Conservation (phyloP, 345 rosid genomes). For the Lumnitzera racemosa region DNA sequence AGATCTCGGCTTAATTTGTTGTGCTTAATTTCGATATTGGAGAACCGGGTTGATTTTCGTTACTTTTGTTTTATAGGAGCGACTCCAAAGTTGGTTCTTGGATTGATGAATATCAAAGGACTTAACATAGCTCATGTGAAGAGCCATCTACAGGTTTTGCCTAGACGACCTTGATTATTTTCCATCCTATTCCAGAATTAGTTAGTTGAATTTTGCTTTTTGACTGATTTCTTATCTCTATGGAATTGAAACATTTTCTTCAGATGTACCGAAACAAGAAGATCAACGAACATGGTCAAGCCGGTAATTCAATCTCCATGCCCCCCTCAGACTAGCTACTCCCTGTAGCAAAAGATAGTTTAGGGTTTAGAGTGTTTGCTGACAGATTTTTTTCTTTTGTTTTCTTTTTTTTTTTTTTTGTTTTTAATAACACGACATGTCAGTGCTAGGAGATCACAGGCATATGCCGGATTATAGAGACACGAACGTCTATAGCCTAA, state of each 20-base stretch:
- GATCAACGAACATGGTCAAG: slow-evolving; percentile 58
- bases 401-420: too few relatives aligned
- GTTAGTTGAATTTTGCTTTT: not conserved
- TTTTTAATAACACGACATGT: slow-evolving; percentile 1
- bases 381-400: slow-evolving; percentile 2
- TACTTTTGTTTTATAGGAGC: slow-evolving; percentile 37
- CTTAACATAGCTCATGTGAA: slow-evolving; percentile 88
- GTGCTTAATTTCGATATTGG: too few relatives aligned
- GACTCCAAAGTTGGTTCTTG: slow-evolving; percentile 81
- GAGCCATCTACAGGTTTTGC: slow-evolving; percentile 76
- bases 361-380: slow-evolving; percentile 16
- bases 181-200: not conserved
- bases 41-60: not conserved
- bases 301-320: slow-evolving; percentile 17
- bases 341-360: not conserved
- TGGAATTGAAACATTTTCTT: not conserved
- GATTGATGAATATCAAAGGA: slow-evolving; percentile 77
- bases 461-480: slow-evolving; percentile 56
- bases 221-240: not conserved
- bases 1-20: not conserved
- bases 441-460: slow-evolving; percentile 52
- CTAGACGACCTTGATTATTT: not conserved
- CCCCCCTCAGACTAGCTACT: not conserved
- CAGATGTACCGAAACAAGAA: slow-evolving; percentile 91
- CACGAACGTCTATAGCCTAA: slow-evolving; percentile 58